A percentile compares a stretch with the other conserved stretches of the same genome.
Evolutionary conservation across 768 basidiomycete species (phyloP).

Genomic region (Lactarius trivialis): DNA sequence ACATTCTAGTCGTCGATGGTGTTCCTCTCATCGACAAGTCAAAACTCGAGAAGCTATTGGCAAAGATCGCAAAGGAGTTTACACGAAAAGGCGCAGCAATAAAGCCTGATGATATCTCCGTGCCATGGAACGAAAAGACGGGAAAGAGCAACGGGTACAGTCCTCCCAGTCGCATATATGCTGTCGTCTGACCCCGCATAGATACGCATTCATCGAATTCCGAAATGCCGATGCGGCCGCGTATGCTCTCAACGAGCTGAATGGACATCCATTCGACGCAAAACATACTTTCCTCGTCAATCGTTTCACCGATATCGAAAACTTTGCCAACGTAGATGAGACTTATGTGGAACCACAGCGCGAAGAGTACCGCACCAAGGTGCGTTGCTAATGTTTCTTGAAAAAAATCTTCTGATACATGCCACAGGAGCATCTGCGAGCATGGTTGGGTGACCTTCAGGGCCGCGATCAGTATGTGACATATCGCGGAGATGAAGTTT

Average conservation of each 20-base stretch:
- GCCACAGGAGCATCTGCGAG: constrained; percentile 83
- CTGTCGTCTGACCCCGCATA: constrained; percentile 27
- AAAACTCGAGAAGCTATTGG: constrained; percentile 74
- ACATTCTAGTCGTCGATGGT: constrained; percentile 87
- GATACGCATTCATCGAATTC: constrained; percentile 80
- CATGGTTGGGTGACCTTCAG: constrained; percentile 88
- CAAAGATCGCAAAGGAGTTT: constrained; percentile 81
- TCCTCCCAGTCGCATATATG: neutral
- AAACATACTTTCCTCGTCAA: constrained; percentile 82
- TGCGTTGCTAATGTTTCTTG: constrained; percentile 30
- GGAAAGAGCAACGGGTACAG: constrained; percentile 90
- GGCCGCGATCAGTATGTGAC: constrained; percentile 96
- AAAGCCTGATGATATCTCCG: constrained; percentile 67
- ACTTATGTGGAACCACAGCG: constrained; percentile 66
- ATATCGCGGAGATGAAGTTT: constrained; percentile 86
- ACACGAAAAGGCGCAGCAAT: constrained; percentile 71
- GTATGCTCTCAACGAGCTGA: constrained; percentile 57
- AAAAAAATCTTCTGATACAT: neutral
- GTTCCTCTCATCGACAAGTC: constrained; percentile 83
- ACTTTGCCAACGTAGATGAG: constrained; percentile 70
- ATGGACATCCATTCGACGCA: constrained; percentile 80
- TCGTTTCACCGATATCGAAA: constrained; percentile 85
- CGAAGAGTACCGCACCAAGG: constrained; percentile 72
- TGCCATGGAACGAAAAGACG: constrained; percentile 81
- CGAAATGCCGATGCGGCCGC: constrained; percentile 63